These are phyloP conservation scores for Eucalyptus urophylla DNA, from an alignment of 345 rosid species.

Conservation along the genomic window DNA sequence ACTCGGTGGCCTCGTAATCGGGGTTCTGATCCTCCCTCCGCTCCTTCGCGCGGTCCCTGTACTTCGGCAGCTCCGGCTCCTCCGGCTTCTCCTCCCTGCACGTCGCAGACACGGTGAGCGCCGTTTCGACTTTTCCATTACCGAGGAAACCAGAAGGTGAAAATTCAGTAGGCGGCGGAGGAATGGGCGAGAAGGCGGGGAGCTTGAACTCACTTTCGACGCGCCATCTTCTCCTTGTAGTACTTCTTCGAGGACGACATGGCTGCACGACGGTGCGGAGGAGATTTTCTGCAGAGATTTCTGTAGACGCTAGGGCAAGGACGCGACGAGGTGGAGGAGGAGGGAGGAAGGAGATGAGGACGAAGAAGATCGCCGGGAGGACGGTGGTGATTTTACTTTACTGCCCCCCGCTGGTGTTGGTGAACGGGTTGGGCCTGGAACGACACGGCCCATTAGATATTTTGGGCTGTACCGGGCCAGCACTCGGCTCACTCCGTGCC, in stretches of 20 bases:
- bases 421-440: neutral
- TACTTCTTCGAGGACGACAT: conserved; percentile 61
- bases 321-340: neutral
- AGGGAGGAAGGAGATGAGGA: neutral
- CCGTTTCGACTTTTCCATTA: neutral
- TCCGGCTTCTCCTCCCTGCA: conserved; percentile 84
- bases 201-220: conserved; percentile 48
- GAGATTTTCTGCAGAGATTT: neutral
- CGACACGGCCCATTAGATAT: neutral
- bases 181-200: neutral
- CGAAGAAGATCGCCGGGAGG: neutral
- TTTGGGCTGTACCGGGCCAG: neutral
- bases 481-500: neutral
- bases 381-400: neutral
- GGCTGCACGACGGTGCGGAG: neutral
- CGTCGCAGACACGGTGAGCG: neutral
- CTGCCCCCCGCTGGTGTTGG: neutral
- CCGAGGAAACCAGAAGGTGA: neutral
- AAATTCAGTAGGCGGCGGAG: neutral
- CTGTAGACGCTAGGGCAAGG: neutral
- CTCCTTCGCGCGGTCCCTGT: conserved; percentile 95
- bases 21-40: conserved; percentile 96
- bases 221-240: conserved; percentile 80
- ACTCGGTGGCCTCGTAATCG: conserved; percentile 74
- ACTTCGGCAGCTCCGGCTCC: conserved; percentile 65